Evolutionary conservation across 208 protist genomes (phyloP).

Genomic region (Crithidia sp.): DNA sequence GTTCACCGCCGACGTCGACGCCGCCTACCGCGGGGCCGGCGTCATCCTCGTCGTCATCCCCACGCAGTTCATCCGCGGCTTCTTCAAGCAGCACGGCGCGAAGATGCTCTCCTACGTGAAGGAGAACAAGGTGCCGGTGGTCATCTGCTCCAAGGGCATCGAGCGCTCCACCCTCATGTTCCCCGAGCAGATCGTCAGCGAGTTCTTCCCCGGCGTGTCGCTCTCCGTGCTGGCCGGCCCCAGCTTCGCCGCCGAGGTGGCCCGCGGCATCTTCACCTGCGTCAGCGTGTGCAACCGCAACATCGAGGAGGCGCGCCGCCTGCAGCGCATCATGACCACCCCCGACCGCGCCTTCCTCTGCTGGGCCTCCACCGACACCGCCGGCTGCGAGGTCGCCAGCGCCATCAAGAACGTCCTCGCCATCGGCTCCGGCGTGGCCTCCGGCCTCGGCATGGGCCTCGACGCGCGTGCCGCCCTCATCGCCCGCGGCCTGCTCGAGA

Average conservation of each 20-base stretch:
- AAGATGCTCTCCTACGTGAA: conserved; percentile 49
- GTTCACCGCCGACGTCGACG: conserved; percentile 63
- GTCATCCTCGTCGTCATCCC: conserved; percentile 87
- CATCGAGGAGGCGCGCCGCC: conserved; percentile 56
- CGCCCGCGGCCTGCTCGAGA: conserved; percentile 82
- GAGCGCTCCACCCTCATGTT: conserved; percentile 81
- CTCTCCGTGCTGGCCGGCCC: conserved; percentile 84
- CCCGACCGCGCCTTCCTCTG: conserved; percentile 76
- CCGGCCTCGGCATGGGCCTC: conserved; percentile 70
- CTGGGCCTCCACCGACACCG: conserved; percentile 81
- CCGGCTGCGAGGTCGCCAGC: conserved; percentile 90
- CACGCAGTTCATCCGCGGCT: conserved; percentile 85
- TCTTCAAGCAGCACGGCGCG: conserved; percentile 58
- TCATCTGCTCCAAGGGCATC: conserved; percentile 88
- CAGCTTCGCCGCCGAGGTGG: conserved; percentile 92
- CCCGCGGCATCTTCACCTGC: conserved; percentile 74
- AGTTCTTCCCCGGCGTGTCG: conserved; percentile 64
- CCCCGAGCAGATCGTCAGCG: conserved; percentile 77
- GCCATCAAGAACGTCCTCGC: conserved; percentile 93
- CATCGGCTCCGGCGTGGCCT: conserved; percentile 79
- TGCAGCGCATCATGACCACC: conserved; percentile 84
- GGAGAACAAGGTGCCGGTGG: conserved; percentile 53
- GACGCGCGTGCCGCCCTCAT: conserved; percentile 88
- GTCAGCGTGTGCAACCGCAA: conserved; percentile 70
- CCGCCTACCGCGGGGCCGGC: conserved; percentile 56